phyloP scores from a whole-genome alignment of 305 asterid genomes.

The Fraxinus sp. region DNA sequence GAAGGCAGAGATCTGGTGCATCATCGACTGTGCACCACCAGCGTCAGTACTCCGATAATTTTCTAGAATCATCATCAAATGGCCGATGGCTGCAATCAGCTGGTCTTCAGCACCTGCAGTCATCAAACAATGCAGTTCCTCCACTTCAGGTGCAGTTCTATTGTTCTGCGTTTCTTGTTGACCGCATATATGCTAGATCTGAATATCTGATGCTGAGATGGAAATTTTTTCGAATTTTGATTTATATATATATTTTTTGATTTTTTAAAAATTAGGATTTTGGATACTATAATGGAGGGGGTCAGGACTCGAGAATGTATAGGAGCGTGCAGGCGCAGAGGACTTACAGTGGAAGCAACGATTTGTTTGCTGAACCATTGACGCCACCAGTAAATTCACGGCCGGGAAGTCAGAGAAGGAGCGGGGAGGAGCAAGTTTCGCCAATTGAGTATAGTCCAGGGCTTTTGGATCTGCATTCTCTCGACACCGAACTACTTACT shows the following conservation, averaged over 20 bases:
- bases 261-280: slow-evolving; percentile 48
- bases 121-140: slow-evolving; percentile 61
- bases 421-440: slow-evolving; percentile 58
- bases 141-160: slow-evolving; percentile 50
- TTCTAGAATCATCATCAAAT: slow-evolving; percentile 65
- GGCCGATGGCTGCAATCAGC: slow-evolving; percentile 98
- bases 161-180: background rate
- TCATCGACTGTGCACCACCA: slow-evolving; percentile 70
- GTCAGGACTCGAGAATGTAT: slow-evolving; percentile 66
- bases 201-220: slow-evolving; percentile 40
- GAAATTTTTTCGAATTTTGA: background rate
- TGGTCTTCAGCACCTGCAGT: slow-evolving; percentile 88
- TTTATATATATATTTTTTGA: background rate
- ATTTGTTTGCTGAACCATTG: slow-evolving; percentile 69
- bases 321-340: slow-evolving; percentile 64
- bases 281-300: slow-evolving; percentile 69
- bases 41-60: slow-evolving; percentile 87
- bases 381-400: slow-evolving; percentile 57
- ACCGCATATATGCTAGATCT: background rate
- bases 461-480: slow-evolving; percentile 91
- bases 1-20: slow-evolving; percentile 86
- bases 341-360: slow-evolving; percentile 52
- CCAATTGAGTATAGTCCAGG: slow-evolving; percentile 89
- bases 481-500: slow-evolving; percentile 83
- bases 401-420: slow-evolving; percentile 36